phyloP scores from a whole-genome alignment of 2,329 filamentous ascomycete genomes.

The Sporothrix phasma region DNA sequence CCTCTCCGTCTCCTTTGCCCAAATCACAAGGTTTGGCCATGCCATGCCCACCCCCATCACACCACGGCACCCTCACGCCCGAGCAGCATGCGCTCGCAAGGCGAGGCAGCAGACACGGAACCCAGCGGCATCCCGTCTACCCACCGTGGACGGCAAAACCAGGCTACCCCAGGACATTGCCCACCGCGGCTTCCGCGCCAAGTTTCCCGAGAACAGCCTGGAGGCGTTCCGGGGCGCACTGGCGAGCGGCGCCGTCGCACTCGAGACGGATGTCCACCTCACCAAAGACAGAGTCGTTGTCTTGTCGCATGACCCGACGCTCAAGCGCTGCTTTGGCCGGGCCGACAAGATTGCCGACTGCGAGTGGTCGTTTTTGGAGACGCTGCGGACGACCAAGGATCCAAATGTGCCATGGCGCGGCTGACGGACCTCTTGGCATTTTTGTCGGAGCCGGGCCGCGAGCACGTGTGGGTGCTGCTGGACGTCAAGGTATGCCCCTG shows the following conservation, averaged over 20 bases:
- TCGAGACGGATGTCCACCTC: conserved; percentile 84
- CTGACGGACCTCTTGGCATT: conserved; percentile 66
- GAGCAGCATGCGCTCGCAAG: background rate
- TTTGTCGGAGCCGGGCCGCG: conserved; percentile 51
- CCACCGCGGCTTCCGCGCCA: conserved; percentile 68
- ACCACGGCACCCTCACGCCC: background rate
- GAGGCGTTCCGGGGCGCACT: conserved; percentile 33
- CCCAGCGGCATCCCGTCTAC: background rate
- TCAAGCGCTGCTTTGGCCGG: conserved; percentile 76
- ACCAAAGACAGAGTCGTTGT: conserved; percentile 77
- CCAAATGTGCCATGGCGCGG: conserved; percentile 59
- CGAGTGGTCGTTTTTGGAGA: conserved; percentile 63
- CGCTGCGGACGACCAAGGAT: conserved; percentile 54
- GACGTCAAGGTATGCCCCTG: conserved; percentile 67
- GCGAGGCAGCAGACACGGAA: background rate
- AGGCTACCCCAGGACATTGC: conserved; percentile 60
- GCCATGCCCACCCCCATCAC: background rate
- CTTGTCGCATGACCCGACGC: conserved; percentile 68
- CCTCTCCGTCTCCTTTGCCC: background rate
- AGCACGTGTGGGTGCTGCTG: conserved; percentile 69
- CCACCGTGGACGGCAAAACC: background rate
- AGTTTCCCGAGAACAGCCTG: conserved; percentile 79
- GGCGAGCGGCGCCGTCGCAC: conserved; percentile 47
- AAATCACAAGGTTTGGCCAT: background rate
- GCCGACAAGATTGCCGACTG: conserved; percentile 63